Evolutionary conservation across 495 filamentous ascomycete species (phyloP).

Genomic region (Sordaria brevicollis): DNA sequence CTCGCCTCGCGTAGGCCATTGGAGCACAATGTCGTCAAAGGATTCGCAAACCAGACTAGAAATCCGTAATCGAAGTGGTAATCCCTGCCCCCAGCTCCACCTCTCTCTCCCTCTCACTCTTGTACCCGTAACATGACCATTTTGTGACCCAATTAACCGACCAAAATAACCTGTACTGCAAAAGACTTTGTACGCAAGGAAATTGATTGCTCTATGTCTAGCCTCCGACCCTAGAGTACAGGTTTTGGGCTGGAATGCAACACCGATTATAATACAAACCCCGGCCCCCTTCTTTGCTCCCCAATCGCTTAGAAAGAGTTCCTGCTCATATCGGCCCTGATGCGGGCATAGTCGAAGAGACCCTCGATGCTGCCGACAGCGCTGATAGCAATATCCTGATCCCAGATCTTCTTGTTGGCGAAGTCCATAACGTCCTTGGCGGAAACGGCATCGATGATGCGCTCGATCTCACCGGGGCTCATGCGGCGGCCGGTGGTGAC

Average conservation of each 20-base stretch:
- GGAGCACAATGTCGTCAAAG: background rate
- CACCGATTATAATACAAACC: slow-evolving; percentile 29
- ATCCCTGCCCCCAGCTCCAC: background rate
- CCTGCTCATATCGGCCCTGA: slow-evolving; percentile 83
- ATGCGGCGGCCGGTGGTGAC: slow-evolving; percentile 91
- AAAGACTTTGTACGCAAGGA: background rate
- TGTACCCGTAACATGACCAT: background rate
- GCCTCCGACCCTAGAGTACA: slow-evolving; percentile 26
- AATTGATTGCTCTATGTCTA: slow-evolving; percentile 29
- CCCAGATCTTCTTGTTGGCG: slow-evolving; percentile 84
- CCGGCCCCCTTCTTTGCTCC: slow-evolving; percentile 3
- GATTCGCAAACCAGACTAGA: background rate
- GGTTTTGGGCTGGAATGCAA: slow-evolving; percentile 17
- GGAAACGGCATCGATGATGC: slow-evolving; percentile 73
- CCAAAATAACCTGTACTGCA: background rate
- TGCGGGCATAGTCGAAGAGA: slow-evolving; percentile 77
- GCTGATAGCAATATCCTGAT: slow-evolving; percentile 88
- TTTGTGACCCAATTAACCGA: background rate
- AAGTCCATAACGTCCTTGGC: slow-evolving; percentile 97
- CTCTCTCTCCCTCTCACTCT: background rate
- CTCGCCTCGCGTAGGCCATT: background rate
- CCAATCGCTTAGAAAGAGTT: slow-evolving; percentile 37
- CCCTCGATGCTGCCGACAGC: slow-evolving; percentile 91
- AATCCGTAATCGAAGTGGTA: background rate
- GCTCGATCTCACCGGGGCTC: slow-evolving; percentile 88